These are phyloP conservation scores for Malus hybrid DNA, from an alignment of 331 rosid genomes.

Conservation along the genomic window DNA sequence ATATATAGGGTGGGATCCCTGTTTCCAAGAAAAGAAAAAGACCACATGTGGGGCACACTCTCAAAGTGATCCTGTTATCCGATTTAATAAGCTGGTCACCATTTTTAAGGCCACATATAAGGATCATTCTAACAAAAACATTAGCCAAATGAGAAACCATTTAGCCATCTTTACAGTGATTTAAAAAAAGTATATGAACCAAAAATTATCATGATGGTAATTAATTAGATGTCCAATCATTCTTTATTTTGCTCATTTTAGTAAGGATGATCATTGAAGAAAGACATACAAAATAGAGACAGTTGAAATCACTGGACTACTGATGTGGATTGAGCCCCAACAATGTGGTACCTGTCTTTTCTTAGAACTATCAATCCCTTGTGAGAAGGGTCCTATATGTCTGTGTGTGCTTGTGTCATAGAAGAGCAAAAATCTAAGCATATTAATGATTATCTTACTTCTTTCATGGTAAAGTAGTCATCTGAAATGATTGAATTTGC, in stretches of 20 bases:
- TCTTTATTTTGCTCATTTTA: not conserved
- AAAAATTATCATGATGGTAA: not conserved
- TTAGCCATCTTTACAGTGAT: not conserved
- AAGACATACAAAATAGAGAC: not conserved
- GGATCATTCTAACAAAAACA: not conserved
- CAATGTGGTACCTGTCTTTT: not conserved
- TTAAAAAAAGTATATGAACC: not conserved
- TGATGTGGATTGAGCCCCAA: not conserved
- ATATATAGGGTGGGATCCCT: not conserved
- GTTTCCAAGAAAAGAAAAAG: not conserved
- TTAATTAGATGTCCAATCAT: not conserved
- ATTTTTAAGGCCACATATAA: not conserved
- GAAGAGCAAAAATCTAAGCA: not conserved
- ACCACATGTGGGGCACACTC: not conserved
- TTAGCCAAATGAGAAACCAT: not conserved
- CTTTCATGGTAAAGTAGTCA: not conserved
- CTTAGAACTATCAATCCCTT: not conserved
- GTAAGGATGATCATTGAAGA: not conserved
- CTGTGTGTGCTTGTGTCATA: not conserved
- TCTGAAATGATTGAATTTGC: not conserved
- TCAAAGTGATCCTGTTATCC: not conserved
- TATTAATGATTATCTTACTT: not conserved
- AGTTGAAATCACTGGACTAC: not conserved
- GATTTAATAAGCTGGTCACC: not conserved
- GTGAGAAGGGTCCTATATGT: not conserved